A percentile compares a stretch with the other conserved stretches of the same genome.
phyloP scores from a whole-genome alignment of 257 asterid species.

The Anisodus acutangulus region DNA sequence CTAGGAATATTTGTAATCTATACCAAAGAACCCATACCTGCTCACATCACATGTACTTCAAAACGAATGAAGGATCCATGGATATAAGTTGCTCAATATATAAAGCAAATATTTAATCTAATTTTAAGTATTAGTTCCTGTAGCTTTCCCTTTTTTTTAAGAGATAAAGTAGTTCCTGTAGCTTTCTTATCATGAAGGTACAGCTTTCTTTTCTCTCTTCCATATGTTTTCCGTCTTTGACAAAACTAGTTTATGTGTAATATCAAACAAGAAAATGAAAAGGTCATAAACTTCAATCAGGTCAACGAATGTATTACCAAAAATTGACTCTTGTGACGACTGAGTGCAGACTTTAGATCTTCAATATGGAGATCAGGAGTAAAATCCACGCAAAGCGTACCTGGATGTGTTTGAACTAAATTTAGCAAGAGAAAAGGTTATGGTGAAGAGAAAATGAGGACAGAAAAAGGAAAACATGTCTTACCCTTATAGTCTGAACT shows the following conservation, averaged over 20 bases:
- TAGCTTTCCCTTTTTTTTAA: background rate
- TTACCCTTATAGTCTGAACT: constrained; percentile 76
- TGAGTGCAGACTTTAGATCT: constrained; percentile 67
- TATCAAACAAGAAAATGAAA: constrained; percentile 20
- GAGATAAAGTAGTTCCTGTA: background rate
- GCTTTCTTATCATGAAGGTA: background rate
- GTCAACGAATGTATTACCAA: constrained; percentile 54
- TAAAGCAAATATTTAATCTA: background rate
- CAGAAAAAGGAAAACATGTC: constrained; percentile 20
- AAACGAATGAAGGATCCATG: background rate
- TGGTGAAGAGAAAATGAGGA: background rate
- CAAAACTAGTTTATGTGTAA: constrained; percentile 14
- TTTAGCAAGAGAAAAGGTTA: constrained; percentile 32
- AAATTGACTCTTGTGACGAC: constrained; percentile 66
- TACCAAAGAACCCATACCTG: background rate
- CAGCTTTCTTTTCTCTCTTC: constrained; percentile 7
- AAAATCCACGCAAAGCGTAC: constrained; percentile 78
- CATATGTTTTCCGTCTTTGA: constrained; percentile 6
- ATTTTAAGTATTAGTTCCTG: background rate
- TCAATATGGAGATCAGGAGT: constrained; percentile 71
- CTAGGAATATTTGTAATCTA: background rate
- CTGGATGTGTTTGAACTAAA: constrained; percentile 52
- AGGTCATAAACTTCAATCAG: background rate
- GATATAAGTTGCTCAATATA: background rate
- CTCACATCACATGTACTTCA: background rate